Evolutionary conservation across 192 early-diverging fungal species (phyloP), one percentile per base, ranked within the genome.

Genomic region (Podila epicladia): DNA sequence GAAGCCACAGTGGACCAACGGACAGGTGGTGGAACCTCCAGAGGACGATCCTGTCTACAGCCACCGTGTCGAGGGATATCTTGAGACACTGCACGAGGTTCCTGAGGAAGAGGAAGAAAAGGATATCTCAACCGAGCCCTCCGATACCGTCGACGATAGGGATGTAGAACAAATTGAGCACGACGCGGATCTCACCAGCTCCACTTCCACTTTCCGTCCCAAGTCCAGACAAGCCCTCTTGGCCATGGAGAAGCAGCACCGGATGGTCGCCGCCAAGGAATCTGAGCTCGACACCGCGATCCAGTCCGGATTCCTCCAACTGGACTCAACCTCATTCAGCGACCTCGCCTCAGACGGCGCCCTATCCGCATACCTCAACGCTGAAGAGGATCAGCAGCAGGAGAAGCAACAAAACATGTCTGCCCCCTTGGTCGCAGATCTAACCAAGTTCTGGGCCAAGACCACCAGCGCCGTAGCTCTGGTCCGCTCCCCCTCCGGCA

Each of bases 361-460:
- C 13, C 41, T 73, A 31, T 35, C 64, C 9, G n/a, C 26, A 6
- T 67, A 49, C 22, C 19, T 66, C 24, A 38, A 35, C 29, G 9
- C 12, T 15, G 31, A 61, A 3, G 31, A n/a, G 4, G 35, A 55
- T 15, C 11, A 48, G 20, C 9, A 58, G 26, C 15, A 20, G 9
- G 38, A 28, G 65, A 33, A 4, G 32, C 55, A 12, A 62, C 41
- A 59, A 12, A 62, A 63, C 22, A 20, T 38, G 1, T 51, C 32
- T 1, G 29, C 50, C 19, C 60, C 65, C 5, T 65, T 67, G 0
- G 62, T 80, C 19, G 66, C 41, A 8, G 65, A 80, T 31, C 31
- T 80, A 60, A 64, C 65, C 28, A 61, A 69, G 53, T 72, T 79
- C 19, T 63, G 76, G 76, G 66, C 65, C n/a, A 64, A 68, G 63